Percentiles rank a stretch among this genome's conserved stretches.
Evolutionary conservation across 1,284 basidiomycete genomes (phyloP).

Genomic region (Rhodotorula sp.): DNA sequence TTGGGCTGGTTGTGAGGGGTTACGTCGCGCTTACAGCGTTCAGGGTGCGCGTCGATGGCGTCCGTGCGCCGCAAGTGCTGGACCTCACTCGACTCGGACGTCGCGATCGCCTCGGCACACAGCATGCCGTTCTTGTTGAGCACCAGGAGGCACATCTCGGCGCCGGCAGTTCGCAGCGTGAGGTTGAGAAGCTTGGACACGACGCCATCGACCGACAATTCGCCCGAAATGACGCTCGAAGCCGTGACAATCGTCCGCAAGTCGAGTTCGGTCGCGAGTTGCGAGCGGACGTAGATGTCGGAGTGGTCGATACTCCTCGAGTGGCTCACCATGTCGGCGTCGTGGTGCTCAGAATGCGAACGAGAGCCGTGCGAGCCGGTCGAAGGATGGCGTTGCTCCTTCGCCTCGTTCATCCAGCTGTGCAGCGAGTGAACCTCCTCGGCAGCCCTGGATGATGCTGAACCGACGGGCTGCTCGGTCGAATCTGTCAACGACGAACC

Average conservation of each 20-base stretch:
- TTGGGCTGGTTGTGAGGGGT: too few relatives aligned
- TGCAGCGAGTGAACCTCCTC: neutral
- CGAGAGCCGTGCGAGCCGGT: conserved; percentile 19
- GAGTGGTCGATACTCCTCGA: conserved; percentile 11
- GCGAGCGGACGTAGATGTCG: conserved; percentile 15
- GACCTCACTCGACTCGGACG: conserved; percentile 20
- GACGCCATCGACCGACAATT: conserved; percentile 35
- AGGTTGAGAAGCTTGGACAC: conserved; percentile 38
- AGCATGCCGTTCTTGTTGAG: conserved; percentile 33
- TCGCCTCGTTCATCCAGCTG: neutral
- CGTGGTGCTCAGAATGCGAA: conserved; percentile 18
- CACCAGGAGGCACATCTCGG: conserved; percentile 35
- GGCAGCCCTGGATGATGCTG: neutral
- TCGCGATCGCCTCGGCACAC: conserved; percentile 34
- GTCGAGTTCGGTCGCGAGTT: conserved; percentile 36
- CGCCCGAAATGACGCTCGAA: conserved; percentile 22
- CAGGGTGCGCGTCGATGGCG: conserved; percentile 27
- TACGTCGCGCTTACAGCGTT: conserved; percentile 2
- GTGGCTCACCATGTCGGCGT: conserved; percentile 12
- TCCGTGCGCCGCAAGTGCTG: conserved; percentile 32
- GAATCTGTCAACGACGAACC: neutral
- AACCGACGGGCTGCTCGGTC: neutral
- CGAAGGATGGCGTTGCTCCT: neutral
- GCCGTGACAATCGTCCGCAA: conserved; percentile 36
- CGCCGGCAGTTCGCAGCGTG: conserved; percentile 32